Percentiles rank a stretch among this genome's conserved stretches.
These are phyloP conservation scores for Passiflora organensis DNA, from an alignment of 345 rosid genomes.

Conservation along the genomic window DNA sequence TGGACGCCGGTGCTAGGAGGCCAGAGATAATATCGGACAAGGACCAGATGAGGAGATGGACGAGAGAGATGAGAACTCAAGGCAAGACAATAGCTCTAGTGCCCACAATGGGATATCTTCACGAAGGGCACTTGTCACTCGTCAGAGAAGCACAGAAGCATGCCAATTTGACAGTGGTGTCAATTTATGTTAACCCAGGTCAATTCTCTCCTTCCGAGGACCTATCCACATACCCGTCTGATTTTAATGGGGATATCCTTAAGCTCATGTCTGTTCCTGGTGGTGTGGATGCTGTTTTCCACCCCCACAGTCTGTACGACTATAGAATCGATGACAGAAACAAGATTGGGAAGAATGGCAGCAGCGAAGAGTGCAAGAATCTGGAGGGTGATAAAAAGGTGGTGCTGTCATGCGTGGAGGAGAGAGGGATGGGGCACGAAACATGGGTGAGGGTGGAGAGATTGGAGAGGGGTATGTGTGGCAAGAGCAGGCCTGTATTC, in stretches of 20 bases:
- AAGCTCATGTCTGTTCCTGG: conserved; percentile 54
- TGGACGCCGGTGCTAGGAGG: conserved; percentile 32
- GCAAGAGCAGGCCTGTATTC: conserved; percentile 82
- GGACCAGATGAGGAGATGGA: conserved; percentile 70
- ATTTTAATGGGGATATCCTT: conserved; percentile 62
- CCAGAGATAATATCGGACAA: conserved; percentile 54
- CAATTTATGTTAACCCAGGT: conserved; percentile 92
- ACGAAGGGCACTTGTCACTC: conserved; percentile 76
- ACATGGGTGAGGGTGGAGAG: conserved; percentile 92
- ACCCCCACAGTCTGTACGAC: conserved; percentile 72
- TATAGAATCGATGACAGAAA: conserved; percentile 15
- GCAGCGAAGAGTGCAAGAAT: background rate
- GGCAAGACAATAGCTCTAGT: conserved; percentile 69
- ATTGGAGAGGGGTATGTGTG: conserved; percentile 83
- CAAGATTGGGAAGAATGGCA: background rate
- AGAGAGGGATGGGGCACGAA: conserved; percentile 57
- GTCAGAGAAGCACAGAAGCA: conserved; percentile 49
- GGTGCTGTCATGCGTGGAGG: conserved; percentile 61
- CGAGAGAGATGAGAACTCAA: conserved; percentile 50
- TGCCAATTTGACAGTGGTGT: conserved; percentile 56
- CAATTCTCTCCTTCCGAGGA: conserved; percentile 91
- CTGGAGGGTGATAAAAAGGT: conserved; percentile 16
- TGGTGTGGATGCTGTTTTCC: conserved; percentile 62
- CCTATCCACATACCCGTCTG: conserved; percentile 87
- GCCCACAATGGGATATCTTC: conserved; percentile 94